These are phyloP conservation scores for Coemansia sp. DNA, from an alignment of 192 early-diverging fungal species.

Conservation along the genomic window DNA sequence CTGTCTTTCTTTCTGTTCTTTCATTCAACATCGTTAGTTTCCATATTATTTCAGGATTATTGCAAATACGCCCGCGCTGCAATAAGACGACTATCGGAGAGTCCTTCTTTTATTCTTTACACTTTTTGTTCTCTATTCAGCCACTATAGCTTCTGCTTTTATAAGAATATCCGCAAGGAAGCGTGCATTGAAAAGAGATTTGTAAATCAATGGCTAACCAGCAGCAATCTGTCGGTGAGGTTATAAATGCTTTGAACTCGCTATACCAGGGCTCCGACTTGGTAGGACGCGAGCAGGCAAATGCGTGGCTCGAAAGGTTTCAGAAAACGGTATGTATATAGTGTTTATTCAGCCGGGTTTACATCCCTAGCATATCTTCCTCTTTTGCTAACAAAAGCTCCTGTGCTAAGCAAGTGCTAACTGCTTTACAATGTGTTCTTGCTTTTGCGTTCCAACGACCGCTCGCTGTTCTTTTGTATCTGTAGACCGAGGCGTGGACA, in stretches of 20 bases:
- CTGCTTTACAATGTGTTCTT: background rate
- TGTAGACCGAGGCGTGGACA: constrained; percentile 82
- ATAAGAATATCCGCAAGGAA: background rate
- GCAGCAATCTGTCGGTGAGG: constrained; percentile 23
- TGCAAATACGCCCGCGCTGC: background rate
- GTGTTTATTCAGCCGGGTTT: background rate
- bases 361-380: background rate
- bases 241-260: constrained; percentile 42
- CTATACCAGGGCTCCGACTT: constrained; percentile 44
- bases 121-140: background rate
- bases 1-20: background rate
- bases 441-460: background rate
- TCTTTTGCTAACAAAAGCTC: background rate
- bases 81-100: background rate
- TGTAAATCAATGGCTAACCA: constrained; percentile 20
- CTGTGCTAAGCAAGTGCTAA: background rate
- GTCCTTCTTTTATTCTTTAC: constrained; percentile 4
- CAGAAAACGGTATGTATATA: constrained; percentile 75
- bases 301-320: constrained; percentile 79
- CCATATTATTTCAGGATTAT: background rate
- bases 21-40: background rate
- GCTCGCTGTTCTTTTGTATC: background rate
- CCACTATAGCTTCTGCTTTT: background rate
- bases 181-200: background rate
- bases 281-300: constrained; percentile 58